Evolutionary conservation across 257 asterid genomes (phyloP), one percentile per base, ranked within the genome.

Genomic region (Salvia miltiorrhiza): DNA sequence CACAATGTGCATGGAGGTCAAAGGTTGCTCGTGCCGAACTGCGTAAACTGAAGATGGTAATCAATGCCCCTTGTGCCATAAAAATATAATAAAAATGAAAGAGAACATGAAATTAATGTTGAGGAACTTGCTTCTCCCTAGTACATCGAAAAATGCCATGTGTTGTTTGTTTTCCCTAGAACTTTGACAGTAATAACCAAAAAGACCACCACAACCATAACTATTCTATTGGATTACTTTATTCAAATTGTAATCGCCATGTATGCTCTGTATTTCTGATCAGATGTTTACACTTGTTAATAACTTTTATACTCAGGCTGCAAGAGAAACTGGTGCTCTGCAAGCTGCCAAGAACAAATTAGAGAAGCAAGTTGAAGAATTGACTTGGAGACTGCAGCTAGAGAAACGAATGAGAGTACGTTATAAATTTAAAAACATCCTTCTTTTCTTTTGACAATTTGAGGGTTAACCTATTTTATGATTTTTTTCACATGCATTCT

Each of bases 261-360:
- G 6, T 9, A 13, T 26, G 33, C 7, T 6, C 40, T 16, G n/a
- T 33, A 20, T 63, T 26, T 41, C 32, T 28, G 9, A 10, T 71
- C 14, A 49, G 21, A 57, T 71, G 26, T 43, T 11, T 41, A 53
- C 60, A 28, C 24, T 26, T 52, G 39, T 23, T 17, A 45, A 14
- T 55, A 21, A 73, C 47, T 48, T 63, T 45, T 17, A 17, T 56
- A 61, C 47, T 49, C 84, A 94, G 99, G 97, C 99, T 73, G 97
- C 99, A 16, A 83, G 84, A 79, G 99, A 94, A 85, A 94, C 99
- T 45, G 99, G 98, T 73, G 99, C 99, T 74, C 92, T 94, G 50
- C 97, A 94, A 85, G 99, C 97, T 79, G 99, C 99, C 75, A 94
- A 94, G 85, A 94, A 89, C 79, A 94, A 94, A 77, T 82, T 94